These are phyloP conservation scores for Bryopsis sp. DNA, from an alignment of 139 green algal species.

Conservation along the genomic window DNA sequence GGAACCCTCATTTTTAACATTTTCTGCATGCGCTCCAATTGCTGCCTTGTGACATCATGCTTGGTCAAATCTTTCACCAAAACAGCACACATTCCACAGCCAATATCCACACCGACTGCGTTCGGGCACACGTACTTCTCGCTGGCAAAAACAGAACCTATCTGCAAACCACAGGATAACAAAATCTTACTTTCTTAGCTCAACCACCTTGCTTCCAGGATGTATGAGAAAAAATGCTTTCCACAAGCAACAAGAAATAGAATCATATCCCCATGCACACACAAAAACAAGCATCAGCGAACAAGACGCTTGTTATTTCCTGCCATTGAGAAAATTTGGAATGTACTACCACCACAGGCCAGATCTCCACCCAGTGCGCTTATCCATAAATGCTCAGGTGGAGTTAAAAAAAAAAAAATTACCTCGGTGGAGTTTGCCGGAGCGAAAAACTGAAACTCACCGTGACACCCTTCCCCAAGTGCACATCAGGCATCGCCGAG, in stretches of 20 bases:
- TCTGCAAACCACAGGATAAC: slow-evolving; percentile 3
- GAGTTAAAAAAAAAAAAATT: too few species aligned
- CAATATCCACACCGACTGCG: slow-evolving; percentile 36
- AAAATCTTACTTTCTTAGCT: too few species aligned
- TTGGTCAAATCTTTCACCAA: slow-evolving; percentile 27
- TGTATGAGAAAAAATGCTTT: too few species aligned
- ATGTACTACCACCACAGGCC: too few species aligned
- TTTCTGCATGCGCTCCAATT: slow-evolving; percentile 21
- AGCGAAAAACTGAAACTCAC: slow-evolving; percentile 14
- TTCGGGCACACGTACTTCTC: slow-evolving; percentile 30
- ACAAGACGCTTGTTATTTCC: too few species aligned
- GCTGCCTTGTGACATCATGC: slow-evolving; percentile 20
- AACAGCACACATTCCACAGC: slow-evolving; percentile 34
- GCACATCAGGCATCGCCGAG: slow-evolving; percentile 34
- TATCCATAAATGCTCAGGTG: too few species aligned
- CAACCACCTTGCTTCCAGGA: too few species aligned
- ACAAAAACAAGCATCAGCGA: too few species aligned
- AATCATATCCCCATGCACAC: too few species aligned
- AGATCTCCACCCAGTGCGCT: too few species aligned
- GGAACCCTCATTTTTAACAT: slow-evolving; percentile 28
- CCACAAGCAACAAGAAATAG: too few species aligned
- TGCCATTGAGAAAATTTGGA: too few species aligned
- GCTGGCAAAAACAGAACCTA: slow-evolving; percentile 32
- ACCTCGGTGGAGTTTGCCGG: background rate
- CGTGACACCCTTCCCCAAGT: slow-evolving; percentile 31